Base-by-base conservation (phyloP, 192 early-diverging fungal species). In the Coemansia aciculifera region DNA sequence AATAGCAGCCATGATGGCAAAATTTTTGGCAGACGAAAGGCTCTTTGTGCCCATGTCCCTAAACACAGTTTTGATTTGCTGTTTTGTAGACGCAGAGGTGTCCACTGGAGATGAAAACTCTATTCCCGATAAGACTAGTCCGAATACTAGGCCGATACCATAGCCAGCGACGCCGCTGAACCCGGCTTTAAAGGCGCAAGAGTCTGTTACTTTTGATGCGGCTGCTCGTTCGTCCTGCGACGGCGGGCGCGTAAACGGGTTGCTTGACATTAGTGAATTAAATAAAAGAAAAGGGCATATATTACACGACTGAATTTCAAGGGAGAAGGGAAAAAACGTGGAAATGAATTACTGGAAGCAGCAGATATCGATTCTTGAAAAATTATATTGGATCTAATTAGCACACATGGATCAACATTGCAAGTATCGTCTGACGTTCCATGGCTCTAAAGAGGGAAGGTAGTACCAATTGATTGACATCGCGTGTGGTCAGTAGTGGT, bases 51-150 rank as follows among this genome's bases (percentile, higher is more conserved):
- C 91, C 97, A 98, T 99, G 68, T 99, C 94, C 73, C 88, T 90
- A 40, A 93, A 75, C 48, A 93, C 94, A 15, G 85, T 75, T 69
- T 88, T 91, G 68, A 97, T 86, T 80, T 99, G 95, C 68, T 96
- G 88, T 70, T 84, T 89, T 12, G 93, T 95, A 48, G 78, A 67
- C 60, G 89, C 84, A 12, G 82, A 84, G 17, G 89, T 87, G 72
- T 90, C 75, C 15, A 87, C 88, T 17, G 91, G 91, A 32, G 88
- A 87, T 40, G 90, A 87, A 78, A 89, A 93, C 85, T 96, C 95
- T 65, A 95, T 92, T 6, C 89, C 90, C 13, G 92, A 91, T 87
- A 99, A 93, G 66, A 99, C 92, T 59, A 96, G 73, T 37, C 97
- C 96, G 63, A 99, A 95, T 3, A 94, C 81, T 36, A 87, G 89